These are phyloP conservation scores for Leishmania braziliensis DNA, from an alignment of 208 protist genomes.

Conservation along the genomic window DNA sequence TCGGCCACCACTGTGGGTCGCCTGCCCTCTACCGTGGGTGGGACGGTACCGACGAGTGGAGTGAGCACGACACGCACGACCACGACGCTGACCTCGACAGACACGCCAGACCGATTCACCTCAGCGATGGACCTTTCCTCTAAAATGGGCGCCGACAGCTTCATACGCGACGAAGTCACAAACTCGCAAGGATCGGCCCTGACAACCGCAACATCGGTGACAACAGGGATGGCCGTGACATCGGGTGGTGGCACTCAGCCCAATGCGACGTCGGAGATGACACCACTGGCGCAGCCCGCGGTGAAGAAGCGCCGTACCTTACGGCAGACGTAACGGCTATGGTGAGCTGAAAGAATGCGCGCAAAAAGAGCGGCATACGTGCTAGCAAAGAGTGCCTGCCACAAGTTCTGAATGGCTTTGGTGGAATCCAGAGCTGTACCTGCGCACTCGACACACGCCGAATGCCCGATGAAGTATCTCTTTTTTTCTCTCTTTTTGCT, in stretches of 20 bases:
- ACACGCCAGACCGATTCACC: background rate
- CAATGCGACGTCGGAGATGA: slow-evolving; percentile 17
- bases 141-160: slow-evolving; percentile 12
- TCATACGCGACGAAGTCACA: slow-evolving; percentile 14
- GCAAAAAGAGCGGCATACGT: background rate
- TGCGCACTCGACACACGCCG: background rate
- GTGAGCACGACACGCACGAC: slow-evolving; percentile 23
- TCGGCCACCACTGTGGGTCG: slow-evolving; percentile 8
- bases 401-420: background rate
- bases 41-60: slow-evolving; percentile 4
- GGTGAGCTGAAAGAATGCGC: background rate
- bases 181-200: slow-evolving; percentile 30
- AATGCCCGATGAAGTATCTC: background rate
- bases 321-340: slow-evolving; percentile 53
- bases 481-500: background rate
- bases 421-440: background rate
- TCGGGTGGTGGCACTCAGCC: slow-evolving; percentile 13
- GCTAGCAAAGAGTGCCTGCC: background rate
- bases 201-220: slow-evolving; percentile 26
- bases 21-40: slow-evolving; percentile 12
- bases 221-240: slow-evolving; percentile 21
- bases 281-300: slow-evolving; percentile 40
- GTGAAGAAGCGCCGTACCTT: slow-evolving; percentile 85
- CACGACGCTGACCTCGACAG: slow-evolving; percentile 9
- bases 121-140: slow-evolving; percentile 8